Percentiles rank a stretch among this genome's conserved stretches.
phyloP scores from a whole-genome alignment of 176 grass and related monocot species.

The Cenchrus purpureus region DNA sequence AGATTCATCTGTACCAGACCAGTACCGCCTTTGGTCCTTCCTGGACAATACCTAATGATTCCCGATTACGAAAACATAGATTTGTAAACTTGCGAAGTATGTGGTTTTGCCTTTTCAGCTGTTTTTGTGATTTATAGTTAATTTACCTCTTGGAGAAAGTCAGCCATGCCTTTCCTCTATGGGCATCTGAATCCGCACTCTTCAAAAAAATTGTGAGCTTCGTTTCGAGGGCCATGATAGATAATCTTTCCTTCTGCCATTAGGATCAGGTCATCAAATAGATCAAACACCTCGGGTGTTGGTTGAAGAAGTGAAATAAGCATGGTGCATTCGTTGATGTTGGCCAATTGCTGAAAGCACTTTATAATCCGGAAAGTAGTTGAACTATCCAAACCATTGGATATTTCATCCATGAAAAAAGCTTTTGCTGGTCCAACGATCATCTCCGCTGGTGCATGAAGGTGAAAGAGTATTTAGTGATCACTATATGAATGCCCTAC shows the following conservation, averaged over 20 bases:
- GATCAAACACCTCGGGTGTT: constrained; percentile 65
- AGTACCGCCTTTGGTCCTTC: constrained; percentile 71
- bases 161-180: constrained; percentile 60
- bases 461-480: not conserved
- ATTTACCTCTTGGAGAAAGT: constrained; percentile 74
- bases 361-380: constrained; percentile 65
- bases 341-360: constrained; percentile 54
- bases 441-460: constrained; percentile 57
- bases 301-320: constrained; percentile 70
- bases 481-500: too few relatives aligned
- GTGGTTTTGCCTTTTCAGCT: not conserved
- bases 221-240: constrained; percentile 54
- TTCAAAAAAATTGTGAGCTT: constrained; percentile 51
- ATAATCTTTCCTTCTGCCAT: constrained; percentile 63
- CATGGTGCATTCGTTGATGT: constrained; percentile 49
- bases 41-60: constrained; percentile 51
- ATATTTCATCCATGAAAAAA: constrained; percentile 81
- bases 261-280: constrained; percentile 66
- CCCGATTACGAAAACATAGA: not conserved
- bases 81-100: not conserved
- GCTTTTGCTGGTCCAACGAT: constrained; percentile 64
- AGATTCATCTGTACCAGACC: constrained; percentile 33
- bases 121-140: not conserved
- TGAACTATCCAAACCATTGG: constrained; percentile 63
- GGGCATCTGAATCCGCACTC: constrained; percentile 65